These are phyloP conservation scores for Oehlia diaphana DNA, from an alignment of 192 early-diverging fungal genomes.

Conservation along the genomic window DNA sequence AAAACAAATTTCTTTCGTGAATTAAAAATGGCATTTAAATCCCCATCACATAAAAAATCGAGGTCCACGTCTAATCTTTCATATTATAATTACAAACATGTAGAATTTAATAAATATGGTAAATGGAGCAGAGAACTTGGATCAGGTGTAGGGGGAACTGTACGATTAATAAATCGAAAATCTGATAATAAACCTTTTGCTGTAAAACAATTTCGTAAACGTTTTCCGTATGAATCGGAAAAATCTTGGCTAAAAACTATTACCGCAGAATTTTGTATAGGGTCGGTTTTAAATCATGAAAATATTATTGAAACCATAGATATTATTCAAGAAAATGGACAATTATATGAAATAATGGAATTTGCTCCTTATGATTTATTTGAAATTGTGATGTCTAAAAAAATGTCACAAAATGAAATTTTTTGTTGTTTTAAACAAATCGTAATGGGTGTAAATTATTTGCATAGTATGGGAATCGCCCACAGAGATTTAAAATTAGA, in stretches of 20 bases:
- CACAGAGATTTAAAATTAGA: conserved; percentile 92
- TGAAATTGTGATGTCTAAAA: conserved; percentile 70
- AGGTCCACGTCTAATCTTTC: not conserved
- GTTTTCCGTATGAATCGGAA: conserved; percentile 63
- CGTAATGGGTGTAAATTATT: conserved; percentile 76
- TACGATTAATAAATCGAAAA: conserved; percentile 62
- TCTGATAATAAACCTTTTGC: conserved; percentile 69
- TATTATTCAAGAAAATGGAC: conserved; percentile 66
- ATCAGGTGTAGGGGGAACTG: conserved; percentile 70
- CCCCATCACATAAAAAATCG: not conserved
- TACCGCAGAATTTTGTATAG: conserved; percentile 82
- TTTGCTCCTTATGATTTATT: conserved; percentile 91
- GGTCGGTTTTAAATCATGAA: conserved; percentile 70
- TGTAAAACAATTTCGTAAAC: conserved; percentile 79
- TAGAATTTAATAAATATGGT: conserved; percentile 53
- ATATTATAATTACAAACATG: not conserved
- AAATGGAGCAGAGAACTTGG: conserved; percentile 64
- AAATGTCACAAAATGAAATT: conserved; percentile 76
- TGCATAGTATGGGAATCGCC: conserved; percentile 89
- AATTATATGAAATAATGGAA: conserved; percentile 84
- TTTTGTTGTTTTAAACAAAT: conserved; percentile 89
- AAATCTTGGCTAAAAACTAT: conserved; percentile 81
- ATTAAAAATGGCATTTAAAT: conserved; percentile 7
- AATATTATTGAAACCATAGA: conserved; percentile 80
- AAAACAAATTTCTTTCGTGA: not conserved